phyloP scores from a whole-genome alignment of 2,329 filamentous ascomycete species.

The Remersonia thermophila region DNA sequence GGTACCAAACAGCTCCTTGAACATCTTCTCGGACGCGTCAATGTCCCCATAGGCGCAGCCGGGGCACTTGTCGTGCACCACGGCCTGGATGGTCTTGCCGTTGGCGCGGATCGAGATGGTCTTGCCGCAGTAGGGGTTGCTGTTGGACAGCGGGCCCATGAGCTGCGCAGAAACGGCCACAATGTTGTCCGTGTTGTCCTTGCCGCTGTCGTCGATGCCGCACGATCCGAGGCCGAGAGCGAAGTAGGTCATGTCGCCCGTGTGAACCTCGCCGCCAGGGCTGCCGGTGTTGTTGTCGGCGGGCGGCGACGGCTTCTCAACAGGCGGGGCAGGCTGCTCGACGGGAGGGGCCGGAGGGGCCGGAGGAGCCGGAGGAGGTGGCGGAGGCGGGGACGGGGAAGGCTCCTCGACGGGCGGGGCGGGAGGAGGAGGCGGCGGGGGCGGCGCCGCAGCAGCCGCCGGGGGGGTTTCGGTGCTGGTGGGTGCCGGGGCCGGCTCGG shows the following conservation, averaged over 20 bases:
- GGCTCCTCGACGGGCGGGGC: slow-evolving; percentile 7
- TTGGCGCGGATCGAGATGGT: slow-evolving; percentile 49
- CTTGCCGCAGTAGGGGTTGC: slow-evolving; percentile 59
- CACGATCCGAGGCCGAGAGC: slow-evolving; percentile 56
- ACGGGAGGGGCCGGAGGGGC: slow-evolving; percentile 3
- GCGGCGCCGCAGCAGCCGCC: slow-evolving; percentile 13
- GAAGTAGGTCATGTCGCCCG: slow-evolving; percentile 66
- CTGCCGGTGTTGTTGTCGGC: slow-evolving; percentile 15
- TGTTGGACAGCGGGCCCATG: slow-evolving; percentile 54
- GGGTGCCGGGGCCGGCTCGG: slow-evolving; percentile 9
- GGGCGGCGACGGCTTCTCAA: slow-evolving; percentile 8
- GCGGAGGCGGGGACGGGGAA: slow-evolving; percentile 10
- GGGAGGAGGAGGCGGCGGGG: slow-evolving; percentile 14
- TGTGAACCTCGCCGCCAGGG: slow-evolving; percentile 5
- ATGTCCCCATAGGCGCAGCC: slow-evolving; percentile 47
- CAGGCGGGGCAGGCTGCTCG: slow-evolving; percentile 12
- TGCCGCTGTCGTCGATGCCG: slow-evolving; percentile 47
- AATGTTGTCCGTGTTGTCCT: slow-evolving; percentile 43
- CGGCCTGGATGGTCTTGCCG: slow-evolving; percentile 46
- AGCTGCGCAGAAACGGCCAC: slow-evolving; percentile 55
- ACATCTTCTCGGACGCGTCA: slow-evolving; percentile 48
- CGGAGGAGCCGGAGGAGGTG: slow-evolving; percentile 16
- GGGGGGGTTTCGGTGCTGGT: slow-evolving; percentile 5
- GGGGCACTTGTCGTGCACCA: slow-evolving; percentile 63
- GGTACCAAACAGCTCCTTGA: slow-evolving; percentile 37